These are phyloP conservation scores for Chloromonas sp. DNA, from an alignment of 163 green algal genomes.

Conservation along the genomic window DNA sequence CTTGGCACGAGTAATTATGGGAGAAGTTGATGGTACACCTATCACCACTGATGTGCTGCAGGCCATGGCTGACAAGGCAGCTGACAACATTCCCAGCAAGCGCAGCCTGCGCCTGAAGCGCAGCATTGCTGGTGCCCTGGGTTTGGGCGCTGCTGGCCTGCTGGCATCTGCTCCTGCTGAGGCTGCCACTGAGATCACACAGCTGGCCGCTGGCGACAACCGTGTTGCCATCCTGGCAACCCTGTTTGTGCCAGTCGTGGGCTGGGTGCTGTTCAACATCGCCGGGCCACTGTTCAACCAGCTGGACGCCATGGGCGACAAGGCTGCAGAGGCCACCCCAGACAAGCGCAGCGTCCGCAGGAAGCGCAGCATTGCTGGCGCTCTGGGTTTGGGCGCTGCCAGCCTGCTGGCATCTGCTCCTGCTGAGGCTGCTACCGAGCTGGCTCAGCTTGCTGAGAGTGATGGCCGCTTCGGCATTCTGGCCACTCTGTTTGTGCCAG, in stretches of 20 bases:
- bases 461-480: conserved; percentile 40
- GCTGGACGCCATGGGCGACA: conserved; percentile 14
- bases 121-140: no score
- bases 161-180: background rate
- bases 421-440: conserved; percentile 31
- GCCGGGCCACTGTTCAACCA: conserved; percentile 22
- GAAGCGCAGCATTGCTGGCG: background rate
- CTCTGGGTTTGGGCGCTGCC: background rate
- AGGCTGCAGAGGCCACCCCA: background rate
- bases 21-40: no score
- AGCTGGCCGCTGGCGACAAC: conserved; percentile 46
- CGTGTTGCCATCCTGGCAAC: conserved; percentile 26
- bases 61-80: background rate
- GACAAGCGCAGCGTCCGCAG: background rate
- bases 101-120: background rate
- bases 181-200: conserved; percentile 29
- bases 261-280: conserved; percentile 61
- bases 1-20: no score
- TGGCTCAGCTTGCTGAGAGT: conserved; percentile 35
- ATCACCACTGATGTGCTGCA: no score
- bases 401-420: background rate
- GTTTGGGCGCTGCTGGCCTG: no score
- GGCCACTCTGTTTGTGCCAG: conserved; percentile 35
- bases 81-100: background rate
- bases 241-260: conserved; percentile 35